Percentiles rank a stretch among this genome's conserved stretches.
phyloP scores from a whole-genome alignment of 1,284 basidiomycete genomes.

The Moniliella sp. region DNA sequence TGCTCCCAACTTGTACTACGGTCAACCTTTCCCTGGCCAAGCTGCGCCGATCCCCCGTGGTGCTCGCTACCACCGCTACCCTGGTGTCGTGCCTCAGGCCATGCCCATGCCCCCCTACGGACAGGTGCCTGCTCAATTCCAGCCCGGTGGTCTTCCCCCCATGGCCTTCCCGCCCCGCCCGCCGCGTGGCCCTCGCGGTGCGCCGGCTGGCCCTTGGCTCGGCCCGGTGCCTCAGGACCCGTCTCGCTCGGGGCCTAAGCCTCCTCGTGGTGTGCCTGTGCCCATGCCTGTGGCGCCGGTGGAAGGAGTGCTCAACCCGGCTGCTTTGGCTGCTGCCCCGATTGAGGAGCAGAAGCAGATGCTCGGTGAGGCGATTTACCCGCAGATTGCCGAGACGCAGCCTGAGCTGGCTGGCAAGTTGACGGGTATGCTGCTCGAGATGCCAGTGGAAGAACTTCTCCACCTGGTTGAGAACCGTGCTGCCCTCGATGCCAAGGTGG shows the following conservation, averaged over 20 bases:
- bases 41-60: too few relatives aligned
- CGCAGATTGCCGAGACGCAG: constrained; percentile 27
- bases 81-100: constrained; percentile 26
- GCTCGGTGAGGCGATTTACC: constrained; percentile 34
- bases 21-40: too few relatives aligned
- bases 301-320: constrained; percentile 22
- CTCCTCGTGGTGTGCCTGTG: too few relatives aligned
- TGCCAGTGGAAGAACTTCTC: constrained; percentile 29
- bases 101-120: constrained; percentile 26
- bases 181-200: too few relatives aligned
- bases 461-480: constrained; percentile 31
- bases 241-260: too few relatives aligned
- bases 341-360: constrained; percentile 35
- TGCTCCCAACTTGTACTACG: constrained; percentile 30
- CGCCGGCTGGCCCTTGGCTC: too few relatives aligned
- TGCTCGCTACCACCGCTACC: constrained; percentile 30
- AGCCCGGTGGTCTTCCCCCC: too few relatives aligned
- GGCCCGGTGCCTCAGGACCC: too few relatives aligned
- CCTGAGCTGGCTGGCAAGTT: constrained; percentile 32
- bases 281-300: too few relatives aligned
- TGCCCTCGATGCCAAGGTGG: constrained; percentile 30
- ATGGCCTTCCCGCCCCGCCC: too few relatives aligned
- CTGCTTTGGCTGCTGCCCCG: constrained; percentile 26
- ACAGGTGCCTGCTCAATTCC: constrained; percentile 29
- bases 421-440: constrained; percentile 34